Evolutionary conservation across 495 filamentous ascomycete species (phyloP), one percentile per base, ranked within the genome.

Genomic region (Podospora australis): DNA sequence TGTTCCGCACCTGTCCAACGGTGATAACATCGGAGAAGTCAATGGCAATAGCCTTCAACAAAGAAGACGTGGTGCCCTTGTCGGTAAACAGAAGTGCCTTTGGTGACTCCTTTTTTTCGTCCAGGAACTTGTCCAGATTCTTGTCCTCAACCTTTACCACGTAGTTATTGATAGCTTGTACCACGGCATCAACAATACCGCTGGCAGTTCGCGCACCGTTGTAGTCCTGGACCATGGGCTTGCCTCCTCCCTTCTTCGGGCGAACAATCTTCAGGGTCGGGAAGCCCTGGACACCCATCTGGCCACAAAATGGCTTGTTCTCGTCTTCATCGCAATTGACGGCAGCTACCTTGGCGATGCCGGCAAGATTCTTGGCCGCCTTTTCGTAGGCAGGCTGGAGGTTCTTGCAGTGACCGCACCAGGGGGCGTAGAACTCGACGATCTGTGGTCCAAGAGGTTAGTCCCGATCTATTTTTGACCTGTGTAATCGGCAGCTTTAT

Each of bases 351-450:
- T 95, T 92, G 46, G 88, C 92, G 23, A 99, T 71, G 6, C 92
- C 94, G 14, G 85, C 80, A 39, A 99, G 82, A 53, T 80, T 86
- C 61, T 86, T 86, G 30, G 92, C 94, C 2, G 83, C 90, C 66
- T 96, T 95, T 59, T 96, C 92, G 69, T 88, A 99, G 44, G 88
- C 87, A 0, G 92, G 92, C 67, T 96, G 89, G 53, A 99, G 82
- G 67, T 84, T 96, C 64, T 95, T 74, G 70, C 92, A 98, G 64
- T 98, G 94, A 19, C 92, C 92, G 56, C 92, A 96, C 94, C 87
- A 95, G 28, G 87, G 89, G 6, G 87, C 87, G 58, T 95, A 96
- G 74, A 95, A 96, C 68, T 90, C 90, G 64, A 72, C 65, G 44
- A 79, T 70, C 75, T 78, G 34, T 20, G 41, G 13, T 16, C 17